These are phyloP conservation scores for Phytophthora ohioensis DNA, from an alignment of 352 stramenopile genomes.

Conservation along the genomic window DNA sequence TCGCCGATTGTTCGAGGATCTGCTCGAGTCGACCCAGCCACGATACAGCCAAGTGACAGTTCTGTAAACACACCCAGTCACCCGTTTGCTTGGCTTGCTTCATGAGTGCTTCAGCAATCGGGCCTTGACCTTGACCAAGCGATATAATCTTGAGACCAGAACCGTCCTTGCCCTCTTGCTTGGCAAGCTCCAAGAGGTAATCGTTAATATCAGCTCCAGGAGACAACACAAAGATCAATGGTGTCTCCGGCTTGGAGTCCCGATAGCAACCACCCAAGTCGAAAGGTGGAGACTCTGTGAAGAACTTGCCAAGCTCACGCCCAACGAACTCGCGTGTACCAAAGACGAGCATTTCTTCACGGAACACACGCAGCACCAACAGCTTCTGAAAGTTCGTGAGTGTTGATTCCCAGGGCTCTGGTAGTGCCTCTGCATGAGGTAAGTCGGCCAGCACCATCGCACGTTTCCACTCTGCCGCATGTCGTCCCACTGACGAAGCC, in stretches of 20 bases:
- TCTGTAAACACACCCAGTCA: slow-evolving; percentile 96
- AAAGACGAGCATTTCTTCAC: slow-evolving; percentile 92
- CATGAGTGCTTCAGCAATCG: slow-evolving; percentile 92
- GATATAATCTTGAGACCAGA: slow-evolving; percentile 93
- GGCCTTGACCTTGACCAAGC: slow-evolving; percentile 94
- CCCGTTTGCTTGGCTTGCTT: slow-evolving; percentile 90
- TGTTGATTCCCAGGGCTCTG: slow-evolving; percentile 70
- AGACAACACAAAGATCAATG: slow-evolving; percentile 95
- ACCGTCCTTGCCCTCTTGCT: slow-evolving; percentile 91
- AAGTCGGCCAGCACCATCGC: slow-evolving; percentile 81
- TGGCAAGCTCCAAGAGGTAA: slow-evolving; percentile 92
- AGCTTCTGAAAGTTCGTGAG: slow-evolving; percentile 92
- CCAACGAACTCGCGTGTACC: slow-evolving; percentile 88
- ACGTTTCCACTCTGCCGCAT: slow-evolving; percentile 75
- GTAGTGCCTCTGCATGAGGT: slow-evolving; percentile 77
- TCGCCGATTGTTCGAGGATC: slow-evolving; percentile 81
- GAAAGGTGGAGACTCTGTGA: slow-evolving; percentile 93
- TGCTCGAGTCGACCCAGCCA: slow-evolving; percentile 92
- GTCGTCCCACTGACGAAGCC: slow-evolving; percentile 50
- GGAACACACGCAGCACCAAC: slow-evolving; percentile 90
- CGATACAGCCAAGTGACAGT: slow-evolving; percentile 94
- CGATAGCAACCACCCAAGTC: slow-evolving; percentile 92
- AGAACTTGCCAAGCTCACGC: slow-evolving; percentile 79
- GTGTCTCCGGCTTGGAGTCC: slow-evolving; percentile 92
- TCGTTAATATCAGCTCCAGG: slow-evolving; percentile 95